These are phyloP conservation scores for Penicillium angulare DNA, from an alignment of 495 filamentous ascomycete genomes.

Conservation along the genomic window DNA sequence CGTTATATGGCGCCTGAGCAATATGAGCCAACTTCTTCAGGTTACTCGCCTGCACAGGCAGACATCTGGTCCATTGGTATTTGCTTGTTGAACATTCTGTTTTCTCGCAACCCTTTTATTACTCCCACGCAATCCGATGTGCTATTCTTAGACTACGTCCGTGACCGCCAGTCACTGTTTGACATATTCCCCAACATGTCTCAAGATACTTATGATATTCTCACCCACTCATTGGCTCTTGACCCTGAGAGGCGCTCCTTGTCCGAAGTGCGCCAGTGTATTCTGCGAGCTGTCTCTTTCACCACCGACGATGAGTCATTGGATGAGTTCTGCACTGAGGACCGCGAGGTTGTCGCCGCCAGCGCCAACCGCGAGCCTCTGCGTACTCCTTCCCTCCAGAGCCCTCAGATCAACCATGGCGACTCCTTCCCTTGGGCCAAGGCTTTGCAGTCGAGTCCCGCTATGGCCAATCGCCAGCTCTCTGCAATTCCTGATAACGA, in stretches of 20 bases:
- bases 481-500: constrained; percentile 80
- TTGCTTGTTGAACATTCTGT: constrained; percentile 92
- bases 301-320: constrained; percentile 88
- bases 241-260: constrained; percentile 90
- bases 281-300: constrained; percentile 80
- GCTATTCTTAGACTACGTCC: constrained; percentile 86
- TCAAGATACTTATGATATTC: constrained; percentile 91
- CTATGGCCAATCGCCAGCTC: constrained; percentile 75
- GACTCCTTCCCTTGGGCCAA: constrained; percentile 96
- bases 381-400: constrained; percentile 91
- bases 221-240: constrained; percentile 81
- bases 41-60: constrained; percentile 90
- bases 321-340: constrained; percentile 91
- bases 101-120: constrained; percentile 92
- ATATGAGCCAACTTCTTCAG: constrained; percentile 78
- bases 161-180: constrained; percentile 91
- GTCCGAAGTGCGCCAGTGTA: constrained; percentile 67
- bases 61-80: constrained; percentile 97
- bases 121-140: constrained; percentile 82
- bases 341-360: constrained; percentile 67
- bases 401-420: constrained; percentile 72
- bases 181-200: constrained; percentile 99
- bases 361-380: constrained; percentile 92
- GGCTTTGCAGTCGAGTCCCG: constrained; percentile 75
- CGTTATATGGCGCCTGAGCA: constrained; percentile 99